Base-by-base conservation (phyloP, 768 basidiomycete genomes). In the Kockovaella imperatae region DNA sequence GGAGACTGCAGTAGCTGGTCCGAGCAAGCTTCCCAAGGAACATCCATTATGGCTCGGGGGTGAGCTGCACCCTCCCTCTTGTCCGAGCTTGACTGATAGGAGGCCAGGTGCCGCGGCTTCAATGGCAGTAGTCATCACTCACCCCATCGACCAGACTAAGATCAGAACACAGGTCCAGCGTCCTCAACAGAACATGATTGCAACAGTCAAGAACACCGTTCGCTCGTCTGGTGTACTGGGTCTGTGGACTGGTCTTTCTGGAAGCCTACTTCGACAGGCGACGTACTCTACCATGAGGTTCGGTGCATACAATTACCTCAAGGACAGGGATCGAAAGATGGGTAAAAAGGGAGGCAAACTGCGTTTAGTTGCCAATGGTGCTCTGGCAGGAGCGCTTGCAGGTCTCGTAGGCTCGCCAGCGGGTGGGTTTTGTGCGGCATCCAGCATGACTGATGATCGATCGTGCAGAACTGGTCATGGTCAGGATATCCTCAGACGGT, bases 321-420 rank as follows among this genome's bases (percentile, higher is more conserved):
- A 70, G 52, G 42, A 45, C 36, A 29, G 24, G 54, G 63, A 59
- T 57, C 61, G 1, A 41, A 59, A 15, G 36, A 47, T 3, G 57
- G 57, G n/a, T n/a, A n/a, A n/a, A n/a, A n/a, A n/a, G n/a, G n/a
- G n/a, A n/a, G n/a, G n/a, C n/a, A n/a, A n/a, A n/a, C n/a, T 57
- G 18, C 1, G 54, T 38, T 45, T 8, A 6, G 17, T 13, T 6
- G 6, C 24, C 43, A 30, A 10, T 21, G 10, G 38, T 8, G 10
- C 25, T 5, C 43, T 13, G 43, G 66, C 64, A 4, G 69, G 69
- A 39, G 69, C 64, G 24, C 21, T 65, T 17, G 69, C 62, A 26
- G 69, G 67, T 24, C 20, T 68, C 13, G 60, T 64, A 11, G 69
- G 69, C 7, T 66, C 67, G 30, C 69, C 69, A 18, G 66, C 66